These are phyloP conservation scores for Diaporthe sp. DNA, from an alignment of 2,329 filamentous ascomycete species.

Conservation along the genomic window DNA sequence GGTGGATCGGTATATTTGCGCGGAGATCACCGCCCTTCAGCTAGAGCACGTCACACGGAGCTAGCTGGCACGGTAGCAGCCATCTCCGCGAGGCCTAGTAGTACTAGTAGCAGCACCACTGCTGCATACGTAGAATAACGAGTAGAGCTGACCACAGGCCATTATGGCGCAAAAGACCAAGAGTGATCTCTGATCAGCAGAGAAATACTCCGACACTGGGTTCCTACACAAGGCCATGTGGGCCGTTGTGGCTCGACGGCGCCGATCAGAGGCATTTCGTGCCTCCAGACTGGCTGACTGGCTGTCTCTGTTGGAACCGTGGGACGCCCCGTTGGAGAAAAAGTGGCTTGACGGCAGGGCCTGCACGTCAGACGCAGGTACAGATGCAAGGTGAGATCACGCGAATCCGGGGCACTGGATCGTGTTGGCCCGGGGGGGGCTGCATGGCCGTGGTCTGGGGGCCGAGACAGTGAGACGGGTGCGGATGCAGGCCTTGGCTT, in stretches of 20 bases:
- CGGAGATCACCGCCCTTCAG: conserved; percentile 27
- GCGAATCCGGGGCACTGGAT: conserved; percentile 25
- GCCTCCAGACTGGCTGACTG: not conserved
- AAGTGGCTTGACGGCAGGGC: conserved; percentile 3
- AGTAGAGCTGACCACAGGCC: not conserved
- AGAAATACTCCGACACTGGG: conserved; percentile 11
- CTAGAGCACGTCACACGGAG: conserved; percentile 25
- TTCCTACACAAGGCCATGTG: not conserved
- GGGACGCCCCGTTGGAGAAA: not conserved
- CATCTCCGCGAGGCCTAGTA: not conserved
- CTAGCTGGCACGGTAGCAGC: not conserved
- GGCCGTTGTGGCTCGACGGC: conserved; percentile 7
- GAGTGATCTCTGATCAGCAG: conserved; percentile 17
- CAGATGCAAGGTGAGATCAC: conserved; percentile 25
- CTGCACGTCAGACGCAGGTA: conserved; percentile 33
- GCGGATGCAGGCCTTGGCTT: conserved; percentile 21
- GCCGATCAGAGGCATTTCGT: conserved; percentile 11
- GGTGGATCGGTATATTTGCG: conserved; percentile 14
- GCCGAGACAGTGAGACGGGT: conserved; percentile 18
- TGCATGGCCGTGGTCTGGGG: conserved; percentile 8
- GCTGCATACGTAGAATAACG: not conserved
- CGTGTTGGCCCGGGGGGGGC: not conserved
- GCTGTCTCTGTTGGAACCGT: not conserved
- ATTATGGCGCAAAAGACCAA: not conserved
- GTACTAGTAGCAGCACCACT: no score